These are phyloP conservation scores for Sphaerulina musiva DNA, from an alignment of 2,329 filamentous ascomycete genomes.

Conservation along the genomic window DNA sequence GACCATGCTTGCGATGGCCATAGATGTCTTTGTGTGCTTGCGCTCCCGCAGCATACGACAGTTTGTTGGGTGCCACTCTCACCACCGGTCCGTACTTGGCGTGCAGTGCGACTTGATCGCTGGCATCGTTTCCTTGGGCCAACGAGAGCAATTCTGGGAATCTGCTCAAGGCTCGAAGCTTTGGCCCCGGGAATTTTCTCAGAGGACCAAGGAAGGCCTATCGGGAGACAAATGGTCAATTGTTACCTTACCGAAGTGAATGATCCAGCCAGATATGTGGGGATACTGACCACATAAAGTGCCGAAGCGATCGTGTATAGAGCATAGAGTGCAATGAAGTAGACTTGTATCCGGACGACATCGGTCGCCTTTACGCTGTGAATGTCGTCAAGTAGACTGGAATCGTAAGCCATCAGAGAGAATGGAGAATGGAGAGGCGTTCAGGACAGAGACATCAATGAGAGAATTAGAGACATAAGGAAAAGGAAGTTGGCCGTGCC, in stretches of 20 bases:
- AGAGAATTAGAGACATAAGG: no score
- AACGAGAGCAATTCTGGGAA: slow-evolving; percentile 18
- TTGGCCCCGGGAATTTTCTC: slow-evolving; percentile 40
- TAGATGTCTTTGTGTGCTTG: slow-evolving; percentile 27
- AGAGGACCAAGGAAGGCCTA: slow-evolving; percentile 40
- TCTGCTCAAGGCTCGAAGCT: slow-evolving; percentile 21
- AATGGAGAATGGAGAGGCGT: no score
- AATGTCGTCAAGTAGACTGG: no score
- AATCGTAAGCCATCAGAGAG: no score
- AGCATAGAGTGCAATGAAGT: slow-evolving; percentile 14
- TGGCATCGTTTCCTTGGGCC: slow-evolving; percentile 17
- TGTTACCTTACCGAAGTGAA: no score
- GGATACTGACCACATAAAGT: not conserved
- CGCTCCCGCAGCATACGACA: slow-evolving; percentile 32
- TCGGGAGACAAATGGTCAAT: slow-evolving; percentile 16
- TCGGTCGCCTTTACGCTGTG: no score
- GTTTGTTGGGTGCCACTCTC: slow-evolving; percentile 36
- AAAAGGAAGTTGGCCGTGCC: no score
- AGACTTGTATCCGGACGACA: no score
- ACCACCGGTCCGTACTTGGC: slow-evolving; percentile 36
- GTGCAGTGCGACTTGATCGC: slow-evolving; percentile 27
- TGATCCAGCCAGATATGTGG: slow-evolving; percentile 11
- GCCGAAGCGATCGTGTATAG: no score
- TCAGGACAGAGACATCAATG: no score
- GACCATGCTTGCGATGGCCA: slow-evolving; percentile 23